A percentile compares a stretch with the other conserved stretches of the same genome.
Evolutionary conservation across 73 alveolate genomes (phyloP).

Genomic region (Tetrahymena malaccensis): DNA sequence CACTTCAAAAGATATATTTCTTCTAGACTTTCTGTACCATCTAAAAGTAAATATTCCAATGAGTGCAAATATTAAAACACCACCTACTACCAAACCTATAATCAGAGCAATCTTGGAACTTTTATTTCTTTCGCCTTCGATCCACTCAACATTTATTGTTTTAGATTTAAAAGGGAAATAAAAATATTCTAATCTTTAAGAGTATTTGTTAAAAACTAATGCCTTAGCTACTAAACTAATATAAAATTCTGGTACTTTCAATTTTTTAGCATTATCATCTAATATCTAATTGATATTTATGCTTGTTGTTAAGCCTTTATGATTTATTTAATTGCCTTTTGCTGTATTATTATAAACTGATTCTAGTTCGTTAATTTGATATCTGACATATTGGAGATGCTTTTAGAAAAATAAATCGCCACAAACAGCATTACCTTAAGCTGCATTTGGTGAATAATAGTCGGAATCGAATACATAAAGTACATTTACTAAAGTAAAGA

Average conservation of each 20-base stretch:
- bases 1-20: background rate
- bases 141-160: background rate
- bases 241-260: background rate
- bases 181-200: background rate
- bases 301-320: background rate
- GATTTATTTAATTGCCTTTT: background rate
- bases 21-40: background rate
- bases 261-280: background rate
- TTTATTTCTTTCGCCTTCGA: background rate
- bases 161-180: background rate
- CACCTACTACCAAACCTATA: background rate
- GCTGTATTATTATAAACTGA: background rate
- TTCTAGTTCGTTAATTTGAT: background rate
- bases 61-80: background rate
- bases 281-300: background rate
- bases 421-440: background rate
- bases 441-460: background rate
- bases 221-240: background rate
- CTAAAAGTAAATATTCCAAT: background rate
- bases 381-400: background rate
- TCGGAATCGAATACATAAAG: background rate
- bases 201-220: background rate
- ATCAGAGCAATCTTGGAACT: background rate
- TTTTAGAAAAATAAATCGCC: background rate
- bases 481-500: background rate